Base-by-base conservation (phyloP, 2,329 filamentous ascomycete species). In the Pseudogymnoascus sp. region DNA sequence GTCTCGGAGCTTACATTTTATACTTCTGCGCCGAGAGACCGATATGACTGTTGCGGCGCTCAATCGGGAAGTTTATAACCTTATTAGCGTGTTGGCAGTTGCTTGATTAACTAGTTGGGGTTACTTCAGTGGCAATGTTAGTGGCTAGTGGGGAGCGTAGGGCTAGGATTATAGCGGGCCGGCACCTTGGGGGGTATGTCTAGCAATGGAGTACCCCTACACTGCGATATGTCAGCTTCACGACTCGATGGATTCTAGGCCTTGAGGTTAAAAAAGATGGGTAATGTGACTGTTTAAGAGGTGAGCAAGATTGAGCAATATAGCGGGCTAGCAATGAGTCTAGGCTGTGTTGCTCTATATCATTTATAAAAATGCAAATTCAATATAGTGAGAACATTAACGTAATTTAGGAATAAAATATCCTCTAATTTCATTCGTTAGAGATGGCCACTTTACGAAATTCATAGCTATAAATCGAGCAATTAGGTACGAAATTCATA, bases 1-100 rank as follows among this genome's bases (percentile, higher is more conserved):
- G 45, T 33, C n/a, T 55, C 45, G 45, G 45, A 55, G 28, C 25
- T 33, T 33, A 16, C 12, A 55, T 18, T 5, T 18, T n/a, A 2
- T 2, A 55, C 2, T 18, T 18, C n/a, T 18, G 8, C 45, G 45
- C 45, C 45, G 45, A 55, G 45, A 12, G 28, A n/a, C 28, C n/a
- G 45, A 18, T 33, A 55, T 55, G 45, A 55, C 45, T 55, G 45
- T 55, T 55, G 45, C 45, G 45, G 45, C 28, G 45, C 25, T 55
- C n/a, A n/a, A 33, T 55, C 4, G 45, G n/a, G 25, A 31, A 55
- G 45, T 18, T 31, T 55, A 31, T 52, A 25, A 31, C 25, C 11
- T n/a, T 28, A 5, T 28, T 49, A 49, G 43, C 43, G 43, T 16
- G 23, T 49, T 49, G 43, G 23, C 43, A 25, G 28, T 25, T 49